Conservation (phyloP, 306 rosid genomes). For the Fagus crenata region DNA sequence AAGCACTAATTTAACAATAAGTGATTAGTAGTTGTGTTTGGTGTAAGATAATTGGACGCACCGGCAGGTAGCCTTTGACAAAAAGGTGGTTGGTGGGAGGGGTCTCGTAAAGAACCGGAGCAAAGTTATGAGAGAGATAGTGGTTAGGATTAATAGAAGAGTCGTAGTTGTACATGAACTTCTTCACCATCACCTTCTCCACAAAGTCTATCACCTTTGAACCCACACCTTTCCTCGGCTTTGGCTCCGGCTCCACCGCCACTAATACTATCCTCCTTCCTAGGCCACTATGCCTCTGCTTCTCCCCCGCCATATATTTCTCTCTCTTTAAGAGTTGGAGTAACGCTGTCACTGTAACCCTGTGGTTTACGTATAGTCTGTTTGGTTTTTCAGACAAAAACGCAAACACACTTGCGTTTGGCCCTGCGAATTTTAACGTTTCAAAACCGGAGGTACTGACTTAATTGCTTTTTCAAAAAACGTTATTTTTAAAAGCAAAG, state of each 20-base stretch:
- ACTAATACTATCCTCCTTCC: slow-evolving; percentile 26
- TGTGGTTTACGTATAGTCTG: too few relatives aligned
- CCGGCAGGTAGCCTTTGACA: slow-evolving; percentile 75
- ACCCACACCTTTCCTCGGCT: slow-evolving; percentile 60
- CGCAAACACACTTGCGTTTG: neutral
- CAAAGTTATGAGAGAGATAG: slow-evolving; percentile 75
- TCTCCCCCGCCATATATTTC: slow-evolving; percentile 23
- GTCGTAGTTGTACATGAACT: slow-evolving; percentile 59
- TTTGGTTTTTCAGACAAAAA: neutral
- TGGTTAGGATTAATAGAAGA: slow-evolving; percentile 57
- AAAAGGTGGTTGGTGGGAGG: slow-evolving; percentile 69
- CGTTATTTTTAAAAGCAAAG: too few relatives aligned
- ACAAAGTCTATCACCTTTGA: slow-evolving; percentile 59
- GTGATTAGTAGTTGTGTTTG: too few relatives aligned
- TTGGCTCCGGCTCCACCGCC: slow-evolving; percentile 68
- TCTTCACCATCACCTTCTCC: slow-evolving; percentile 77
- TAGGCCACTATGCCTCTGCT: slow-evolving; percentile 23
- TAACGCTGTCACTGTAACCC: too few relatives aligned
- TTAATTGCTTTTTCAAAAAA: too few relatives aligned
- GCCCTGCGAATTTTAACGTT: too few relatives aligned
- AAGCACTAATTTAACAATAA: too few relatives aligned
- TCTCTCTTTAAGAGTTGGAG: neutral
- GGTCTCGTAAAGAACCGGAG: slow-evolving; percentile 77
- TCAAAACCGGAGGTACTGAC: too few relatives aligned
- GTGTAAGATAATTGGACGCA: slow-evolving; percentile 29